These are phyloP conservation scores for Bothia castanella DNA, from an alignment of 1,284 basidiomycete species.

Conservation along the genomic window DNA sequence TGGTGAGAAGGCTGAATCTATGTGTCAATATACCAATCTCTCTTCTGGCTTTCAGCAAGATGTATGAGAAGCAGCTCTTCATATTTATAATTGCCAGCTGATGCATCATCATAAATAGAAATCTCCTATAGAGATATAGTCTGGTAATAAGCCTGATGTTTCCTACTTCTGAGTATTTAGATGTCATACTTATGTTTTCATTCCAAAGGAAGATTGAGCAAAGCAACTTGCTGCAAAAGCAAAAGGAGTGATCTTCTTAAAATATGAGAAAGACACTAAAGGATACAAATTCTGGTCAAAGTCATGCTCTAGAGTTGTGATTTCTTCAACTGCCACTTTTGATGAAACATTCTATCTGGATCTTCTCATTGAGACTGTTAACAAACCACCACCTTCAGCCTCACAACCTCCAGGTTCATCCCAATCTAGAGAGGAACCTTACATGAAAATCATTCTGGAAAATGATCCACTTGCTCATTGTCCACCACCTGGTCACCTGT, in stretches of 20 bases:
- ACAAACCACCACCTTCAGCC: too few relatives aligned
- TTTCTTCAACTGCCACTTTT: background rate
- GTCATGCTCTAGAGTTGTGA: background rate
- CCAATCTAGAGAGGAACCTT: too few relatives aligned
- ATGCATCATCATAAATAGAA: background rate
- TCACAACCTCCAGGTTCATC: too few relatives aligned
- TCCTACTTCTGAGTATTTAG: slow-evolving; percentile 1
- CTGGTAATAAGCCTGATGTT: background rate
- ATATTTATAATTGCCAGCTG: background rate
- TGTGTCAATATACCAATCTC: too few relatives aligned
- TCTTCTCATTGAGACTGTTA: too few relatives aligned
- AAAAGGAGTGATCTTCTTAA: background rate
- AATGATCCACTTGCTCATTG: too few relatives aligned
- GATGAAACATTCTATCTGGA: background rate
- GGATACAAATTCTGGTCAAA: background rate
- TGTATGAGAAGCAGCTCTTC: background rate
- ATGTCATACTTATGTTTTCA: background rate
- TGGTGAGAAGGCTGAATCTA: too few relatives aligned
- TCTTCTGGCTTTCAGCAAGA: background rate
- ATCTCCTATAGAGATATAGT: background rate
- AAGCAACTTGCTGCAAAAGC: background rate
- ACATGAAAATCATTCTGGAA: too few relatives aligned
- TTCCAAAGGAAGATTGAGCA: background rate
- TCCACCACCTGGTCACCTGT: too few relatives aligned
- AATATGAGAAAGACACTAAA: background rate